Conservation (phyloP, 2,329 filamentous ascomycete genomes). For the Verticillium albo-atrum region DNA sequence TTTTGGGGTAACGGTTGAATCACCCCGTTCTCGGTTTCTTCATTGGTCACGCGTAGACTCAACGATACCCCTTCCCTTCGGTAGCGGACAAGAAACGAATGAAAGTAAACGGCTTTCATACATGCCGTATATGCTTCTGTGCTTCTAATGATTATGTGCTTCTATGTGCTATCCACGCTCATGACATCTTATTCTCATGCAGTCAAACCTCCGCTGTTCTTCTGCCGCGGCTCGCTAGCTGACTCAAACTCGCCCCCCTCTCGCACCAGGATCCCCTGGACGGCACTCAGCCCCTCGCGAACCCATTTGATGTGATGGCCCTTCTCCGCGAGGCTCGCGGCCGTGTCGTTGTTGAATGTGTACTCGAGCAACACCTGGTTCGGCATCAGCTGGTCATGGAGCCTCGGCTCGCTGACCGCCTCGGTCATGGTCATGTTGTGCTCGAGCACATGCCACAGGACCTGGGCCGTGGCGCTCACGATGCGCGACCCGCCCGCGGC, state of each 20-base stretch:
- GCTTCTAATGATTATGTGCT: too few relatives aligned
- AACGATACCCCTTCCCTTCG: background rate
- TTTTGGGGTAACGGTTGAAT: constrained; percentile 5
- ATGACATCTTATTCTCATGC: background rate
- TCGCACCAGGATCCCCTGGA: constrained; percentile 62
- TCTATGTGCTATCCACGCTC: constrained; percentile 18
- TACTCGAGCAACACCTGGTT: constrained; percentile 66
- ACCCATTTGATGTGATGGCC: constrained; percentile 74
- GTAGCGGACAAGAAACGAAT: background rate
- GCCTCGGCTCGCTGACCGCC: constrained; percentile 61
- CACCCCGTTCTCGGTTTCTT: background rate
- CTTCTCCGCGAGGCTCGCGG: constrained; percentile 54
- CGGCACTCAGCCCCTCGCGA: constrained; percentile 57
- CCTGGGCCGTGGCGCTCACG: constrained; percentile 73
- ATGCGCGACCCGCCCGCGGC: constrained; percentile 80
- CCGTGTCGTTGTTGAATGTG: constrained; percentile 59
- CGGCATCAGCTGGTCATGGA: constrained; percentile 81
- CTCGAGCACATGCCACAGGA: constrained; percentile 69
- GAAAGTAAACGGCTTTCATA: background rate
- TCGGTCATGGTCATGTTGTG: constrained; percentile 51
- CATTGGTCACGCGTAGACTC: background rate
- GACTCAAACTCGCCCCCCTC: constrained; percentile 71
- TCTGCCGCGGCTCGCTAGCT: constrained; percentile 70
- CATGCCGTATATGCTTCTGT: too few relatives aligned
- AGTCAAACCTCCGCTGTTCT: constrained; percentile 61